A percentile compares a stretch with the other conserved stretches of the same genome.
phyloP scores from a whole-genome alignment of 208 protist species.

The Leishmania major region DNA sequence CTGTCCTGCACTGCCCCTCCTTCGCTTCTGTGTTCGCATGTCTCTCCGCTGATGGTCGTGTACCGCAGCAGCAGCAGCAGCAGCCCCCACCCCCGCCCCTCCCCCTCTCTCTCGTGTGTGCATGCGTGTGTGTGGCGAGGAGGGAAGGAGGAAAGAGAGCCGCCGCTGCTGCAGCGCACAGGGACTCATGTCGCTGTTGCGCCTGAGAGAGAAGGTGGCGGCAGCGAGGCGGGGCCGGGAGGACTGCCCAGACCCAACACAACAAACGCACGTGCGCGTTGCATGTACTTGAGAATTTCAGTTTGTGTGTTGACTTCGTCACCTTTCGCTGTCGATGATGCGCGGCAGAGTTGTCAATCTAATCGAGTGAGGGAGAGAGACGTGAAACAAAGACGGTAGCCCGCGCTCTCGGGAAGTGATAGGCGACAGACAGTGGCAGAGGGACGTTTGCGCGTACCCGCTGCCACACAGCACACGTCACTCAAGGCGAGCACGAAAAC shows the following conservation, averaged over 20 bases:
- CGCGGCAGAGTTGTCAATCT: neutral
- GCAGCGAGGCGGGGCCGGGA: neutral
- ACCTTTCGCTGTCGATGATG: neutral
- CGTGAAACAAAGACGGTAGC: too few species aligned
- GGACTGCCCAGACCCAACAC: neutral
- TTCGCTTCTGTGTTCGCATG: neutral
- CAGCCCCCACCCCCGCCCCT: neutral
- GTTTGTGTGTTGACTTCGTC: neutral
- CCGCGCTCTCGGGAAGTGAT: neutral
- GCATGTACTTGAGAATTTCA: neutral
- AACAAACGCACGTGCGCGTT: neutral
- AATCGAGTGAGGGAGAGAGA: neutral
- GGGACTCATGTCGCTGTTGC: neutral
- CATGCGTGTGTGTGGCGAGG: neutral
- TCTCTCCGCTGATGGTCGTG: neutral
- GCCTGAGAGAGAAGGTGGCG: neutral
- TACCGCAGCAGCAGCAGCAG: neutral
- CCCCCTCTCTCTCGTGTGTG: neutral
- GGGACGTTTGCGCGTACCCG: too few species aligned
- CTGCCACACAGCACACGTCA: too few species aligned
- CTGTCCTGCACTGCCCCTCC: neutral
- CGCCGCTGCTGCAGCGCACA: neutral
- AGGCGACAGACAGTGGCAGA: neutral
- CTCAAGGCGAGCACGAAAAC: neutral
- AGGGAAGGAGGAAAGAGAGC: neutral